Evolutionary conservation across 495 filamentous ascomycete genomes (phyloP), one percentile per base, ranked within the genome.

Genomic region (Hypoxylon intermedium): DNA sequence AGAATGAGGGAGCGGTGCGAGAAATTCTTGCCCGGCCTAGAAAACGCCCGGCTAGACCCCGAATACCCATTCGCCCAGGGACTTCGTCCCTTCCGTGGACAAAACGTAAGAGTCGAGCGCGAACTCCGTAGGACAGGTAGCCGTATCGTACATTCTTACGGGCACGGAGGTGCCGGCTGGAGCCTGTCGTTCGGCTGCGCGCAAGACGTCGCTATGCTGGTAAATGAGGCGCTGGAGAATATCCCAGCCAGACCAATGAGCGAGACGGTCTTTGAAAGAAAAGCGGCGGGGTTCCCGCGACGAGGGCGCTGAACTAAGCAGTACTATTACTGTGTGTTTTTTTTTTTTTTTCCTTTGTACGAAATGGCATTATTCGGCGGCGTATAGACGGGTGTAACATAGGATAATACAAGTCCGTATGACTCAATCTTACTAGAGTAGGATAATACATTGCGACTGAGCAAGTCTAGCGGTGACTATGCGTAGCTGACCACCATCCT

Each of bases 91-190:
- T 74, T 76, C 47, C 57, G 79, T 16, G 52, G 58, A 21, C 40
- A 58, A 9, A 77, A 79, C 46, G 74, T 82, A 2, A 72, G 78
- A 21, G 76, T 81, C 1, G 78, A 80, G 52, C 68, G 77, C 0
- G 79, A 82, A 49, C 63, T 72, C 11, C 68, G 76, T 12, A 53
- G 63, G 37, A 56, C 62, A 26, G 53, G 63, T 5, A 65, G 67
- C 60, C 69, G 48, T 18, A 76, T 81, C 49, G 71, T 83, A 11
- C 80, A 82, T 57, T 72, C 70, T 1, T 83, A 83, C 55, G 80
- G 79, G 5, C 80, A 82, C 43, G 77, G 78, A 1, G 78, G 75
- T 5, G 72, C 74, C 7, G 79, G 79, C 6, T 82, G 78, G 79
- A 74, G 68, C 37, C 48, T 82, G 41, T 63, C 72, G 0, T 80